These are phyloP conservation scores for Carex scoparia DNA, from an alignment of 176 grass and related monocot genomes.

Conservation along the genomic window DNA sequence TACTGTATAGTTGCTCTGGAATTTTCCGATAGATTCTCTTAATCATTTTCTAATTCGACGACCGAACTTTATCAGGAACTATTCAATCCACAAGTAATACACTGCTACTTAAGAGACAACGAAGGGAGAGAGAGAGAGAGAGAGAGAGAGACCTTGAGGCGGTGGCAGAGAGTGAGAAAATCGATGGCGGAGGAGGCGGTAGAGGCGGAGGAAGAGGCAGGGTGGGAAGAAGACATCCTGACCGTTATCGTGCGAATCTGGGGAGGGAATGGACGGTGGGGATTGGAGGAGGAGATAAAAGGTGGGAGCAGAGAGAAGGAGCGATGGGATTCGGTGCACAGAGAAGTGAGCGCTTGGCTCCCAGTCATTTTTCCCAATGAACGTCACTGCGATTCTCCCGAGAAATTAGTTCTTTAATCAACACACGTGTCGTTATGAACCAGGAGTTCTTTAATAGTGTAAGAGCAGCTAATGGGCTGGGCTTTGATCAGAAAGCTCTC, in stretches of 20 bases:
- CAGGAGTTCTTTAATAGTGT: no score
- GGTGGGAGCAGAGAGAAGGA: conserved; percentile 16
- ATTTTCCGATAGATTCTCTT: background rate
- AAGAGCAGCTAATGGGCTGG: background rate
- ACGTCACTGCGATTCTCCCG: background rate
- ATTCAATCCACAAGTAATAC: background rate
- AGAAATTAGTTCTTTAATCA: background rate
- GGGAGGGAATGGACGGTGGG: conserved; percentile 9
- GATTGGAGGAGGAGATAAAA: conserved; percentile 10
- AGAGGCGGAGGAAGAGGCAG: background rate
- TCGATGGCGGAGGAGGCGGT: conserved; percentile 58
- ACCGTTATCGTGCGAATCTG: conserved; percentile 28
- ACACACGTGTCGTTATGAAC: background rate
- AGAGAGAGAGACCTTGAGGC: conserved; percentile 58
- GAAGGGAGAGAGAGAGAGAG: background rate
- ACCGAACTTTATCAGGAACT: background rate
- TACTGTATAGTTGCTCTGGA: background rate
- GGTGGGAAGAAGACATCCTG: conserved; percentile 63
- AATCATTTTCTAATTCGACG: background rate
- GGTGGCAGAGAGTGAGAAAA: conserved; percentile 94
- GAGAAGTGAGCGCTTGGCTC: conserved; percentile 57
- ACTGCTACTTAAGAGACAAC: background rate
- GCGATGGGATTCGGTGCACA: conserved; percentile 35
- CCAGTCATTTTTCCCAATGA: conserved; percentile 46
- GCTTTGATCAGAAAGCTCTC: background rate